These are phyloP conservation scores for Microsporum ferrugineum DNA, from an alignment of 2,329 filamentous ascomycete genomes.

Conservation along the genomic window DNA sequence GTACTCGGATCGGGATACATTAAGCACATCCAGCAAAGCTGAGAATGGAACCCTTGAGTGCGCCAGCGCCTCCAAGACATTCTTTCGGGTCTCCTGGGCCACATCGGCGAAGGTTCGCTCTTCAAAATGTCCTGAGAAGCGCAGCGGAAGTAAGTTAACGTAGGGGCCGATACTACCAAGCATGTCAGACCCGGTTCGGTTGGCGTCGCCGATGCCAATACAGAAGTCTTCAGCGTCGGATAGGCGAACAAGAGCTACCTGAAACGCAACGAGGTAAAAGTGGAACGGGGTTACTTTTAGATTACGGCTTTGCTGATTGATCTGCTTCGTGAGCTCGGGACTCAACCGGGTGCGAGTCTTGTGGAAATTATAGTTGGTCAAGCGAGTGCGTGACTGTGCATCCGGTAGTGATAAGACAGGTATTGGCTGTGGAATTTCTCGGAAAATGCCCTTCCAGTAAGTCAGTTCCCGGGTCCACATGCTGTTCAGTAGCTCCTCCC, in stretches of 20 bases:
- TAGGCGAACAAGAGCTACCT: slow-evolving; percentile 28
- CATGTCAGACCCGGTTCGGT: slow-evolving; percentile 24
- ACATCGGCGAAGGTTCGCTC: slow-evolving; percentile 20
- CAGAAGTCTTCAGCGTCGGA: slow-evolving; percentile 29
- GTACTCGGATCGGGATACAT: slow-evolving; percentile 28
- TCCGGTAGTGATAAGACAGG: no score
- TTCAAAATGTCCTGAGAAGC: slow-evolving; percentile 21
- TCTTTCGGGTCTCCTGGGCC: slow-evolving; percentile 19
- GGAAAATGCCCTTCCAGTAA: no score
- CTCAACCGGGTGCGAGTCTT: no score
- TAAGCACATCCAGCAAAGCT: slow-evolving; percentile 36
- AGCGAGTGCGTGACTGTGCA: no score
- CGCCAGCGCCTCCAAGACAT: slow-evolving; percentile 28
- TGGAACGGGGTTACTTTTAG: slow-evolving; percentile 28
- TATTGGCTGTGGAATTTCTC: no score
- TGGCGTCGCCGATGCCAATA: slow-evolving; percentile 41
- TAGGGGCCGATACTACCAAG: slow-evolving; percentile 35
- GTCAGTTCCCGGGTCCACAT: no score
- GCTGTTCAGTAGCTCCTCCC: no score
- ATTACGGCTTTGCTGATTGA: no score
- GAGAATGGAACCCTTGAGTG: slow-evolving; percentile 42
- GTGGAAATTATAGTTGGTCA: slow-evolving; percentile 15
- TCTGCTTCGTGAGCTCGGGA: no score
- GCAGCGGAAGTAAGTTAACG: slow-evolving; percentile 41
- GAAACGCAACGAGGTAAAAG: slow-evolving; percentile 35